Percentiles rank a stretch among this genome's conserved stretches.
phyloP scores from a whole-genome alignment of 1,284 basidiomycete genomes.

The Ceratobasidium sp. region DNA sequence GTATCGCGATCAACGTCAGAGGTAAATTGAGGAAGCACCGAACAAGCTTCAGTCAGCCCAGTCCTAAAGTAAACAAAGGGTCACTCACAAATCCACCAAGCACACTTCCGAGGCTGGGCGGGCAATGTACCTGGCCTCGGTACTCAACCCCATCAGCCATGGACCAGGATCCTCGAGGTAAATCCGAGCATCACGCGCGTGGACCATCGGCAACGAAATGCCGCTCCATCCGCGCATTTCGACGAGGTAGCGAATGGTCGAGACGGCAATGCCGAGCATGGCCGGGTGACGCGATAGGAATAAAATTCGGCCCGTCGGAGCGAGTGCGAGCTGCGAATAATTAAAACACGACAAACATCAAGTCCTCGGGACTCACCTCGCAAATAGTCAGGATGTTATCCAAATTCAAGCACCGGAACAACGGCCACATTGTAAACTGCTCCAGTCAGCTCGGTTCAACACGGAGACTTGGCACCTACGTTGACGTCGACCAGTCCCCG shows the following conservation, averaged over 20 bases:
- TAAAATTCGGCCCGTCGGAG: slow-evolving; percentile 89
- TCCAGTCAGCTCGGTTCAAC: no score
- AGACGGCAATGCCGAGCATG: slow-evolving; percentile 89
- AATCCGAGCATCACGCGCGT: slow-evolving; percentile 88
- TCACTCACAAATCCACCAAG: slow-evolving; percentile 84
- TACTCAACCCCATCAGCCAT: slow-evolving; percentile 91
- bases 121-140: slow-evolving; percentile 82
- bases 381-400: slow-evolving; percentile 94
- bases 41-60: not conserved
- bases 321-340: slow-evolving; percentile 74
- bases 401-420: slow-evolving; percentile 93
- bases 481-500: slow-evolving; percentile 84
- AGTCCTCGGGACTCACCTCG: slow-evolving; percentile 67
- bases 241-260: slow-evolving; percentile 89
- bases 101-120: slow-evolving; percentile 82
- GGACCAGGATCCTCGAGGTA: slow-evolving; percentile 81
- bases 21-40: no score
- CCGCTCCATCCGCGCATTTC: slow-evolving; percentile 95
- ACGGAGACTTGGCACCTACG: no score
- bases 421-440: slow-evolving; percentile 91
- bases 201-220: slow-evolving; percentile 82
- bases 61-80: not conserved
- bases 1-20: no score
- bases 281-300: slow-evolving; percentile 91
- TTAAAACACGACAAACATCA: not conserved